Evolutionary conservation across 2,329 filamentous ascomycete genomes (phyloP).

Genomic region (Piedraia hortae): DNA sequence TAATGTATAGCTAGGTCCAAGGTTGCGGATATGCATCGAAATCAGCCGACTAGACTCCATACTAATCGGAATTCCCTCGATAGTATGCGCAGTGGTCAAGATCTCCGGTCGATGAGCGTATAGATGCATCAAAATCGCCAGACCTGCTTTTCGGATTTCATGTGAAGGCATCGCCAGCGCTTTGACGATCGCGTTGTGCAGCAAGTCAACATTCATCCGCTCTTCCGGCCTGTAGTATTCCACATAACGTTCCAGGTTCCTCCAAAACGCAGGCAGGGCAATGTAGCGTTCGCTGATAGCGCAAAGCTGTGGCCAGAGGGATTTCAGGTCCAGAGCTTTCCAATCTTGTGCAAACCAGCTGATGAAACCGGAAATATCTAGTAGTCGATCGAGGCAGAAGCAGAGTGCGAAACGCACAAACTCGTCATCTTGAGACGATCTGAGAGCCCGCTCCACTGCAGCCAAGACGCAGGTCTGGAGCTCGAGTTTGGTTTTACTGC

Average conservation of each 20-base stretch:
- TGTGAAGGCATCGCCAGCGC: conserved; percentile 56
- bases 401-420: too few species aligned
- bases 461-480: too few species aligned
- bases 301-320: conserved; percentile 6
- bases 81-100: conserved; percentile 40
- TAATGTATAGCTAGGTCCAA: conserved; percentile 33
- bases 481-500: too few species aligned
- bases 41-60: conserved; percentile 50
- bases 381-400: too few species aligned
- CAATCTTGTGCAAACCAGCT: too few species aligned
- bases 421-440: too few species aligned
- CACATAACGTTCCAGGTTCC: conserved; percentile 6
- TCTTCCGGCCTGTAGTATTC: conserved; percentile 2
- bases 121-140: conserved; percentile 42
- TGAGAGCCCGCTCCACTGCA: too few species aligned
- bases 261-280: conserved; percentile 7
- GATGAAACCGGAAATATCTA: too few species aligned
- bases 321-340: too few species aligned
- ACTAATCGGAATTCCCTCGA: conserved; percentile 54
- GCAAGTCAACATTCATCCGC: conserved; percentile 25
- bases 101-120: conserved; percentile 22
- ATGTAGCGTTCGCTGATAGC: conserved; percentile 2
- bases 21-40: conserved; percentile 61
- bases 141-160: conserved; percentile 40
- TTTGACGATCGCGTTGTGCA: conserved; percentile 36